Percentiles rank a stretch among this genome's conserved stretches.
These are phyloP conservation scores for Hibiscus syriacus DNA, from an alignment of 345 rosid species.

Conservation along the genomic window DNA sequence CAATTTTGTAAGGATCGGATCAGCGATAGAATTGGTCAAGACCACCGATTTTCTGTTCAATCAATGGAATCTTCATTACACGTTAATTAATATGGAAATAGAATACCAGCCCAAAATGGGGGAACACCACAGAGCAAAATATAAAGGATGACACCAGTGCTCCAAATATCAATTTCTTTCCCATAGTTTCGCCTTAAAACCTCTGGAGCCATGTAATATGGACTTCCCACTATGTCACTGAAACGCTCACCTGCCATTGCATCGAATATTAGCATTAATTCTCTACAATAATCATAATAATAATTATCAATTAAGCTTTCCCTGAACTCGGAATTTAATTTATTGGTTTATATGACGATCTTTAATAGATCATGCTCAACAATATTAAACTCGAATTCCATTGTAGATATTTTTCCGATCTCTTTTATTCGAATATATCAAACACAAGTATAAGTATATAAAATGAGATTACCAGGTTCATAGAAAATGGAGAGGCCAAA, in stretches of 20 bases:
- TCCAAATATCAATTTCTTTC: constrained; percentile 74
- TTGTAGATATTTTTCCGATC: no score
- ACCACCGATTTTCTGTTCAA: no score
- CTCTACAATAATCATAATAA: not conserved
- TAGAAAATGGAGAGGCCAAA: constrained; percentile 93
- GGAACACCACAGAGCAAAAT: constrained; percentile 86
- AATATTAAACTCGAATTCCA: no score
- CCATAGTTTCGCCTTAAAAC: constrained; percentile 64
- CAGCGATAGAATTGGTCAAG: no score
- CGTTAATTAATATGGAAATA: not conserved
- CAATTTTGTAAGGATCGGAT: no score
- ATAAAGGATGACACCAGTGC: constrained; percentile 64
- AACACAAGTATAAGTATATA: not conserved
- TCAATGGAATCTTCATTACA: no score
- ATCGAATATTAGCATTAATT: not conserved
- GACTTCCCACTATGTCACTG: constrained; percentile 71
- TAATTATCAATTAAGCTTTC: no score
- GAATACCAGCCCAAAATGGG: constrained; percentile 70
- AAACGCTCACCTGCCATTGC: constrained; percentile 41
- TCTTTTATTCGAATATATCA: no score
- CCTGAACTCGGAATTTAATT: no score
- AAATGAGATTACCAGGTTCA: constrained; percentile 38
- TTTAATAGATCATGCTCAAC: no score
- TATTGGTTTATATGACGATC: no score
- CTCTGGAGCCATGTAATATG: constrained; percentile 93